Conservation (phyloP, 257 asterid species). For the Hygrophila difformis region DNA sequence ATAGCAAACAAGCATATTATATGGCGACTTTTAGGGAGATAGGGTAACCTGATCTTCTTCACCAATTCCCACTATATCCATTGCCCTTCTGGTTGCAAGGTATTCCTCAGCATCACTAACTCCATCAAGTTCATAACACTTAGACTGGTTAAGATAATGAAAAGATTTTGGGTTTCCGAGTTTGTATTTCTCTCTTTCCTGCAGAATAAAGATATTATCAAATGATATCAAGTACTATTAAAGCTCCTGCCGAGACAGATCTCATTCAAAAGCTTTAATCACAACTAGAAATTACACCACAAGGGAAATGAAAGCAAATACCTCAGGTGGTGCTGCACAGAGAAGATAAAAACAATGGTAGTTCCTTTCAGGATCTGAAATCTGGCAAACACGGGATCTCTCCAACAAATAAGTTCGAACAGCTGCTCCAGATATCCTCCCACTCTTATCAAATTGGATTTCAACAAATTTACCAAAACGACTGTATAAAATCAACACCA, state of each 20-base stretch:
- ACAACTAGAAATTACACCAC: background rate
- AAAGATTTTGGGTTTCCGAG: constrained; percentile 61
- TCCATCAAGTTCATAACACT: constrained; percentile 77
- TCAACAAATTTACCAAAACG: constrained; percentile 99
- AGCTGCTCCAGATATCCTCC: constrained; percentile 99
- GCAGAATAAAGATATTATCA: constrained; percentile 22
- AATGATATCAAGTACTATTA: constrained; percentile 13
- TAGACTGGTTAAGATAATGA: constrained; percentile 91
- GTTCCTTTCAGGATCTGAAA: constrained; percentile 93
- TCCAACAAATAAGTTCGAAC: constrained; percentile 93
- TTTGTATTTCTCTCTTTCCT: constrained; percentile 83
- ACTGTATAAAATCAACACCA: constrained; percentile 30
- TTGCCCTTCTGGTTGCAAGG: constrained; percentile 95
- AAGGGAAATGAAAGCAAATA: constrained; percentile 16
- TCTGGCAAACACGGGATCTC: constrained; percentile 98
- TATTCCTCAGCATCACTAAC: constrained; percentile 87
- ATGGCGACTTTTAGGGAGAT: constrained; percentile 13
- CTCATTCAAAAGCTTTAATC: constrained; percentile 3
- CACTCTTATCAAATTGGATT: constrained; percentile 93
- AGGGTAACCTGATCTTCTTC: constrained; percentile 85
- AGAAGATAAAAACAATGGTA: constrained; percentile 98
- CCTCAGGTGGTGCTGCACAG: constrained; percentile 96
- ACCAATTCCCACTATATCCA: constrained; percentile 98
- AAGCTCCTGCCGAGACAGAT: constrained; percentile 10
- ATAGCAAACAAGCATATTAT: constrained; percentile 4